Evolutionary conservation across 139 green algal genomes (phyloP), one percentile per base, ranked within the genome.

Genomic region (Ulvella scutata): DNA sequence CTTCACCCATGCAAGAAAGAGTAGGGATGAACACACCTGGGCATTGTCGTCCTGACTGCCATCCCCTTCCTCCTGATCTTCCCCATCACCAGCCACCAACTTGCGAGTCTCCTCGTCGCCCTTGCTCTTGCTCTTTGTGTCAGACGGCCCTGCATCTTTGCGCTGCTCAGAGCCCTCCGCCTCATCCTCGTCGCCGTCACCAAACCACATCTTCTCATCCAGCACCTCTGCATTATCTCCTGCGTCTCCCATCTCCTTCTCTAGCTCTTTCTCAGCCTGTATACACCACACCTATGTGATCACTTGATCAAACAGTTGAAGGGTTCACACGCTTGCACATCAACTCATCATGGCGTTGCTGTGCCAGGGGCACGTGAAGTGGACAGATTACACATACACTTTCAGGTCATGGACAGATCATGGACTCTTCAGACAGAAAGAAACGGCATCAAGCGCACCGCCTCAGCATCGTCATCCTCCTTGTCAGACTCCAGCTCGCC

Each of bases 131-230:
- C 74, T 81, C 44, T 85, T 61, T 43, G 87, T 77, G 34, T 88
- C 61, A 33, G 82, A 72, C 38, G 74, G 61, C 2, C n/a, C 74
- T 39, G 85, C 77, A 43, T 82, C 78, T 2, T 88, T 80, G 36
- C 86, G 62, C 38, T 81, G 78, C 44, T 78, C 77, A 59, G 72
- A 38, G 23, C 81, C 76, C 3, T 72, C 62, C 4, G 67, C 72
- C 4, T 84, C 79, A 23, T 86, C 77, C 29, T 85, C 37, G 37
- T 79, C 82, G 2, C 78, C 79, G 4, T 94, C 79, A 21, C 83
- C 84, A 36, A 88, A 82, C 93, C 94, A 98, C 77, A 98, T 74
- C 62, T 82, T 80, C 87, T 98, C 94, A 78, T 98, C 94, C 37
- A 98, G 93, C 7, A 87, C 83, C 23, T 98, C 87, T 35, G 81